Base-by-base conservation (phyloP, 371 early-diverging fungal species). In the Mortierella sp. region DNA sequence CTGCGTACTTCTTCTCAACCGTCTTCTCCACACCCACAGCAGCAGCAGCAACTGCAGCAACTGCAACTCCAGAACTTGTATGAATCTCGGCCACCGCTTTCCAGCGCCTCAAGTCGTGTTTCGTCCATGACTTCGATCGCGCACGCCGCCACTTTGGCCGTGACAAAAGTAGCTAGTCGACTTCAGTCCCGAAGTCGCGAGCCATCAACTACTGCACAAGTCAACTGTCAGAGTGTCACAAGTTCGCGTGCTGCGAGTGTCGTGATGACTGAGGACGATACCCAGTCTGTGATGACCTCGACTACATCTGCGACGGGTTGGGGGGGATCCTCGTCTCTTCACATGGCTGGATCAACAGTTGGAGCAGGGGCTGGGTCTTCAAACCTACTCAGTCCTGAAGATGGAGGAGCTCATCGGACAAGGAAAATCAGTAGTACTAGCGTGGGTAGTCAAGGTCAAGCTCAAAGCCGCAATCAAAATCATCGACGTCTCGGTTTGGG, bases 61-160 rank as follows among this genome's bases (percentile, higher is more conserved):
- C 58, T n/a, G 0, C 19, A 10, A 22, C 10, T 28, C 24, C 55
- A 55, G 28, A 32, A 22, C 28, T 4, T 28, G 3, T 4, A 8
- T 28, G 55, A 55, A 5, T 15, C 59, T 24, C 82, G 73, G 0
- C 64, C 76, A 11, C 69, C 76, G 15, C 47, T 76, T 13, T 76
- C 70, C 21, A 76, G 67, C 52, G 24, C 63, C 0, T 67, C 82
- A 8, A 76, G 65, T 33, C 59, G 82, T 1, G 73, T 76, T 21
- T 76, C 82, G 13, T 82, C 82, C 28, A 72, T 82, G 76, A 66
- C 76, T 6, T 82, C 82, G 4, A 82, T 82, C 21, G 82, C 82
- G 8, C 72, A 76, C 22, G 82, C 73, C 4, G 82, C 82, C 10
- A 66, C 65, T 16, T 40, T 82, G 67, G 76, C 76, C 4, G 73